phyloP scores from a whole-genome alignment of 306 rosid species.

The Trichosanthes cucumerina region DNA sequence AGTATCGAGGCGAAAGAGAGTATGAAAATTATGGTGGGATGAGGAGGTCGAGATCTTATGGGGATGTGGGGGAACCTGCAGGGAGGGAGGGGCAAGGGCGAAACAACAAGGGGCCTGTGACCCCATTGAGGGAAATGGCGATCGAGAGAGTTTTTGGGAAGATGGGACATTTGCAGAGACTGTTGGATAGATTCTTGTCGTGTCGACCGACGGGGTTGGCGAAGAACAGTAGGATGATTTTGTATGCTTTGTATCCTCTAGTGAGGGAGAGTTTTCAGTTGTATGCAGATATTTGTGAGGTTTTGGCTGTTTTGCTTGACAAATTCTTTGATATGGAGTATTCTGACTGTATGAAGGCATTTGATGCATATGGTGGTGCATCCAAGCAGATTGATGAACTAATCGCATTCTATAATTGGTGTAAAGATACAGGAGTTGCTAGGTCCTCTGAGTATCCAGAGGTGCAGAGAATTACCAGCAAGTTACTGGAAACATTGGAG shows the following conservation, averaged over 20 bases:
- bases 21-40: slow-evolving; percentile 51
- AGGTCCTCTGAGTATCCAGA: slow-evolving; percentile 94
- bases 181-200: slow-evolving; percentile 76
- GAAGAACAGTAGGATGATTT: slow-evolving; percentile 64
- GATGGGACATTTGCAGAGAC: slow-evolving; percentile 90
- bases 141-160: slow-evolving; percentile 77
- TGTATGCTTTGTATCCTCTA: slow-evolving; percentile 72
- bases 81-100: slow-evolving; percentile 36
- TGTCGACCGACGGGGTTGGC: slow-evolving; percentile 92
- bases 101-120: slow-evolving; percentile 35
- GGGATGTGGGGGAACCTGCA: slow-evolving; percentile 54
- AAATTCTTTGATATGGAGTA: slow-evolving; percentile 93
- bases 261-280: slow-evolving; percentile 87
- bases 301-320: slow-evolving; percentile 77
- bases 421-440: slow-evolving; percentile 72
- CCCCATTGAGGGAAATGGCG: slow-evolving; percentile 80
- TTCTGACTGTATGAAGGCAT: slow-evolving; percentile 82
- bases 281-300: slow-evolving; percentile 88
- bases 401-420: slow-evolving; percentile 56
- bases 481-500: slow-evolving; percentile 82
- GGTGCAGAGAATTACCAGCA: slow-evolving; percentile 80
- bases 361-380: slow-evolving; percentile 82
- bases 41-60: slow-evolving; percentile 79
- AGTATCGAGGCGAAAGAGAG: slow-evolving; percentile 36
- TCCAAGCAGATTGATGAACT: slow-evolving; percentile 95